Conservation (phyloP, 2,329 filamentous ascomycete species). For the Juglanconis oblonga region DNA sequence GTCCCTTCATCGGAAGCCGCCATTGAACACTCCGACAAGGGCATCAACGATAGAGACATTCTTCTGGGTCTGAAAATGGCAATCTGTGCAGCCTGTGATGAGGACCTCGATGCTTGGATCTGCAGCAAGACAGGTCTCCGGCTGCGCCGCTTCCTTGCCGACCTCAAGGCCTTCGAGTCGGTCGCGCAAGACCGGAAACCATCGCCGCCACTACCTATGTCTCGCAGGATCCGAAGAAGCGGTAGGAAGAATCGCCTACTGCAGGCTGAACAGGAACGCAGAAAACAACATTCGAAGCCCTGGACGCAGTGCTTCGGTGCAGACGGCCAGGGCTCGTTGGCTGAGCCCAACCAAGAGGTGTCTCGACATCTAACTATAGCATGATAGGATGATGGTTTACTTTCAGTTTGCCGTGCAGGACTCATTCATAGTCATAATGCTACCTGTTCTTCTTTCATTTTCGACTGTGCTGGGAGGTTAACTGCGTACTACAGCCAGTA, state of each 20-base stretch:
- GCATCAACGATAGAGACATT: slow-evolving; percentile 49
- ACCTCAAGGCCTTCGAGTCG: slow-evolving; percentile 49
- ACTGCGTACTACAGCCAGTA: too few species aligned
- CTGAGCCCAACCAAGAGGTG: background rate
- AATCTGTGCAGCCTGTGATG: slow-evolving; percentile 54
- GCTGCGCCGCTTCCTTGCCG: slow-evolving; percentile 53
- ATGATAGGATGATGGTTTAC: background rate
- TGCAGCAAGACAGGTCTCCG: slow-evolving; percentile 49
- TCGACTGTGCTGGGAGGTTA: too few species aligned
- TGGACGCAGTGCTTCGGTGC: slow-evolving; percentile 12
- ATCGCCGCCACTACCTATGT: background rate
- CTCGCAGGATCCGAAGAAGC: slow-evolving; percentile 8
- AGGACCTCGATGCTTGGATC: slow-evolving; percentile 51
- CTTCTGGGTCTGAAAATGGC: slow-evolving; percentile 54
- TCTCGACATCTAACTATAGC: background rate
- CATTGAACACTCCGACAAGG: slow-evolving; percentile 30
- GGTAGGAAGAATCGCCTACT: background rate
- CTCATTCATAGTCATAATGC: slow-evolving; percentile 13
- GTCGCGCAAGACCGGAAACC: slow-evolving; percentile 30
- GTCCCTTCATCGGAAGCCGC: background rate
- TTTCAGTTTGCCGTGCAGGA: background rate
- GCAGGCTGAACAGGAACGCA: slow-evolving; percentile 4
- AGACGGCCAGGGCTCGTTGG: background rate
- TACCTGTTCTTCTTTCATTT: background rate
- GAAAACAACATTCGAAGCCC: background rate